Base-by-base conservation (phyloP, 176 grass and related monocot species). In the Carex kokanica region DNA sequence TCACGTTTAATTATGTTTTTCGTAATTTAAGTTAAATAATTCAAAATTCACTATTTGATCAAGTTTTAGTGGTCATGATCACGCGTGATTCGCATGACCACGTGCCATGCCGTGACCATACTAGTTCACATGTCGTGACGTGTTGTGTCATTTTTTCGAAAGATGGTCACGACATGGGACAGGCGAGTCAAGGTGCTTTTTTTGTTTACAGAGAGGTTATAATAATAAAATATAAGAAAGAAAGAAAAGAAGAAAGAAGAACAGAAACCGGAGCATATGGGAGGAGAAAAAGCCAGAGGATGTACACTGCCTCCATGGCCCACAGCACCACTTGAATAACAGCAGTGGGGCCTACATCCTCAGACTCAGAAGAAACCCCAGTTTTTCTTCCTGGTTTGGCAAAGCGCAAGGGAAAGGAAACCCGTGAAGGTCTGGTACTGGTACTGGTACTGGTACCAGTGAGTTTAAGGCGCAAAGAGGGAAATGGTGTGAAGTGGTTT, bases 221-320 rank as follows among this genome's bases (percentile, higher is more conserved):
- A 43, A 43, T 8, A 43, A 43, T 8, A 40, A 6, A 6, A 40
- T 73, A 64, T 36, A 24, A 65, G 34, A 62, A 43, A 51, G 71
- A 16, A 0, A 38, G 0, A 74, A 1, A 64, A 10, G 49, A 59
- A 43, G 49, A 59, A 43, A 51, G 71, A 16, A 0, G 7, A 69
- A 58, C 8, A 78, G 68, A 21, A 61, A 97, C 94, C 84, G 94
- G 94, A 1, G 94, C 94, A 52, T 90, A 97, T n/a, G 94, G 94
- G 2, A 97, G 90, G 53, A 97, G 86, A 86, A 97, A 97, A 78
- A 97, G 91, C 90, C 90, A 97, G 62, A 97, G 49, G 78, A 97
- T 79, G 83, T 97, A 97, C 32, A 88, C 91, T 1, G 94, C 91
- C 88, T 97, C 94, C 23, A 88, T 85, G 27, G 84, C 63, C 91